phyloP scores from a whole-genome alignment of 208 protist species.

The Acanthamoeba castellanii region DNA sequence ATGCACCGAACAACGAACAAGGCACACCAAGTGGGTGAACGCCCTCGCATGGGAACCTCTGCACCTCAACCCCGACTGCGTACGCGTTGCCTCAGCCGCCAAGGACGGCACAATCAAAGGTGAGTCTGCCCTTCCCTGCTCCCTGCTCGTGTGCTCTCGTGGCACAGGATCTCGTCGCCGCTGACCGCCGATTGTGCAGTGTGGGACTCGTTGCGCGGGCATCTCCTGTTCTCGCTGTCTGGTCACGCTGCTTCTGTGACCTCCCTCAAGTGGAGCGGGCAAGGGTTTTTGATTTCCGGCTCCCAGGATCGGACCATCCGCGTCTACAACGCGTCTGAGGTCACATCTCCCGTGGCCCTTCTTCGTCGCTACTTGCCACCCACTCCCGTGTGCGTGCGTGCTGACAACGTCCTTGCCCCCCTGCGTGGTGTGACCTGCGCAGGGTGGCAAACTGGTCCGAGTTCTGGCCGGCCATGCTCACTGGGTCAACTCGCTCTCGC shows the following conservation, averaged over 20 bases:
- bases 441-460: constrained; percentile 84
- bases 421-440: not conserved
- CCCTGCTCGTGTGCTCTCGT: not conserved
- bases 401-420: not conserved
- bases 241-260: constrained; percentile 97
- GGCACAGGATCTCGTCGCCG: constrained; percentile 10
- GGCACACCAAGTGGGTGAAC: constrained; percentile 97
- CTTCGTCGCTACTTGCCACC: no score
- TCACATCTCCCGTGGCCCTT: constrained; percentile 70
- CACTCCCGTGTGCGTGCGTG: no score
- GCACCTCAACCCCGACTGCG: constrained; percentile 90
- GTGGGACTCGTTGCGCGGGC: constrained; percentile 84
- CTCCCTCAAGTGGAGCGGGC: constrained; percentile 96
- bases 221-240: constrained; percentile 91
- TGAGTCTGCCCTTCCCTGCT: constrained; percentile 87
- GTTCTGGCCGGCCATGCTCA: constrained; percentile 97
- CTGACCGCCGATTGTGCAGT: constrained; percentile 80
- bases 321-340: constrained; percentile 94
- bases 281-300: constrained; percentile 96
- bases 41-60: constrained; percentile 97
- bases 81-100: constrained; percentile 93
- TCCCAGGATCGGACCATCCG: constrained; percentile 98
- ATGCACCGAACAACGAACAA: no score
- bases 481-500: constrained; percentile 99
- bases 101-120: constrained; percentile 96